Evolutionary conservation across 169 alveolate genomes (phyloP), one percentile per base, ranked within the genome.

Genomic region (Miamiensis avidus): DNA sequence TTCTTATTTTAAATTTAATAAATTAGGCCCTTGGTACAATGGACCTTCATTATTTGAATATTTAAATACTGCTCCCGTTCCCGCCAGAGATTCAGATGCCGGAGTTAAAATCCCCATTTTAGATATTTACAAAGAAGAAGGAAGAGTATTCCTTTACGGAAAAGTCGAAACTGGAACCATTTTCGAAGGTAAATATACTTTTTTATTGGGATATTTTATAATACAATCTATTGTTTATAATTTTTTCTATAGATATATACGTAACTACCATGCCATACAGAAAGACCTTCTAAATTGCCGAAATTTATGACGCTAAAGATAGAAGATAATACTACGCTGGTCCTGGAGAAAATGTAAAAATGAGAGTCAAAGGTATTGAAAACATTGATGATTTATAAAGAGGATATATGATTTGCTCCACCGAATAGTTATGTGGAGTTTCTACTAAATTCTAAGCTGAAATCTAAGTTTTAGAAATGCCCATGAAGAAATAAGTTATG

Each of bases 321-420:
- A 85, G 90, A 73, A 92, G 94, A 31, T 93, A 95, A 78, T 92
- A 87, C 29, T 95, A 94, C 88, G 98, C 99, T 31, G 93, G 91
- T 73, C 96, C 97, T 49, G 99, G 99, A 33, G 99, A 97, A 88
- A 95, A 95, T 78, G 91, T 95, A 75, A 89, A 91, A 93, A 82
- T 96, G 81, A 93, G 95, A 91, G 82, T 98, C 82, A 89, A 96
- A 82, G 96, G 98, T 30, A 91, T 97, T 29, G 99, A 98, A 75
- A 99, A n/a, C n/a, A n/a, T 98, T 77, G 99, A 96, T 85, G 99
- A 97, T 76, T 91, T 98, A 65, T 89, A 93, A 83, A 97, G 98
- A 94, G 99, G 99, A n/a, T 96, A 93, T 90, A 98, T 98, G 79
- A 90, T 99, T 86, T 98, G 99, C 74, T 94, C 97, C 84, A 93